phyloP scores from a whole-genome alignment of 1,139 yeast genomes.

The Candida sp. region DNA sequence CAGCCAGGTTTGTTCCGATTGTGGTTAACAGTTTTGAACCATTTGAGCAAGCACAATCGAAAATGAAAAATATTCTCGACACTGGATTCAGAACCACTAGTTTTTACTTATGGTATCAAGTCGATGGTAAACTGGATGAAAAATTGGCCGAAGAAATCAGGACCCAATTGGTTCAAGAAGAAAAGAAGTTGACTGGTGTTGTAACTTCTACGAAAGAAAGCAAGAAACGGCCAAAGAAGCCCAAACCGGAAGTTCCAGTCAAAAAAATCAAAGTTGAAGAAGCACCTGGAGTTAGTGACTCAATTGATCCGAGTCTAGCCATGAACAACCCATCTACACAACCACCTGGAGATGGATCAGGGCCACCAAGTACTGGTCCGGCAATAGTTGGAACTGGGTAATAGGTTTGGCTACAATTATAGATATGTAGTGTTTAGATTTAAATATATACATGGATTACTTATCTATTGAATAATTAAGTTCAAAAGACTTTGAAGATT shows the following conservation, averaged over 20 bases:
- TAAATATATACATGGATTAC: neutral
- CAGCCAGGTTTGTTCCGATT: conserved; percentile 66
- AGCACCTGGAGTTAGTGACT: conserved; percentile 3
- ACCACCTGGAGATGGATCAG: neutral
- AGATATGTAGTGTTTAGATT: neutral
- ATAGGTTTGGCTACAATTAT: neutral
- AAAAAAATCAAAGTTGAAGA: conserved; percentile 34
- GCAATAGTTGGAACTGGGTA: neutral
- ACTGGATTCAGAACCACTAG: conserved; percentile 61
- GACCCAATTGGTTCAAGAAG: conserved; percentile 34
- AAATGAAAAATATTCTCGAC: conserved; percentile 60
- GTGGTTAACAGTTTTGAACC: conserved; percentile 65
- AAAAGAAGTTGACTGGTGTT: conserved; percentile 40
- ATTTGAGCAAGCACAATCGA: conserved; percentile 48
- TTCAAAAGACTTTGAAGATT: conserved; percentile 34
- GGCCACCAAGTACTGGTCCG: neutral
- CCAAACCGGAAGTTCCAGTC: conserved; percentile 8
- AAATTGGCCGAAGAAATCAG: conserved; percentile 48
- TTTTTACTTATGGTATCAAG: conserved; percentile 77
- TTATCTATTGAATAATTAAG: conserved; percentile 13
- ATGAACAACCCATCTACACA: neutral
- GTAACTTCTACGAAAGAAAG: conserved; percentile 11
- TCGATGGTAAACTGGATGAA: conserved; percentile 78
- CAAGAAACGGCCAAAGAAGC: conserved; percentile 10
- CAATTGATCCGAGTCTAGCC: conserved; percentile 11